phyloP scores from a whole-genome alignment of 306 rosid genomes.

The Acacia melanoxylon region DNA sequence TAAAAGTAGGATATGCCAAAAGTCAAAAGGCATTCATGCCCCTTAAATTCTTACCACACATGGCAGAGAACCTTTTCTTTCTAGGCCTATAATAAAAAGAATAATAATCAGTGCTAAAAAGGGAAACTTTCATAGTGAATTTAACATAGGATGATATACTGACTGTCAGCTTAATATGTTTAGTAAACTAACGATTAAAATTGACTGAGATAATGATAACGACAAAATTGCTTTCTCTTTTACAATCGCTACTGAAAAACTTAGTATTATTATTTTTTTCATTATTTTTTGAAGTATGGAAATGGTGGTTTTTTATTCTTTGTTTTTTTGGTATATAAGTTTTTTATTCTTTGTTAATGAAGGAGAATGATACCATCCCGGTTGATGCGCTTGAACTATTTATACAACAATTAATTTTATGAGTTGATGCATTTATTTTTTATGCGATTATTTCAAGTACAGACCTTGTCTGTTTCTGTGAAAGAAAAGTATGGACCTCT shows the following conservation, averaged over 20 bases:
- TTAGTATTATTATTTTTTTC: no score
- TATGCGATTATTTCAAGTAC: neutral
- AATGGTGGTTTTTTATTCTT: neutral
- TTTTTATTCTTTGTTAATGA: neutral
- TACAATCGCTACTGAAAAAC: no score
- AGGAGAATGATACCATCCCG: neutral
- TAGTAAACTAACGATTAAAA: no score
- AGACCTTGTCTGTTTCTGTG: neutral
- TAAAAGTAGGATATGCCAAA: neutral
- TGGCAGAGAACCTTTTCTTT: neutral
- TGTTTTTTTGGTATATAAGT: no score
- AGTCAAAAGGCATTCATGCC: neutral
- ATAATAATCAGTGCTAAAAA: neutral
- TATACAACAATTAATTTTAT: neutral
- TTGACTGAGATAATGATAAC: no score
- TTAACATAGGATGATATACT: no score
- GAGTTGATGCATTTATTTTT: neutral
- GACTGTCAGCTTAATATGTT: no score
- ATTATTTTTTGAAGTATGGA: neutral
- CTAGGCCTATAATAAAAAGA: neutral
- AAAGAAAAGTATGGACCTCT: neutral
- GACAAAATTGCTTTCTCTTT: no score
- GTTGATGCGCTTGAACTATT: neutral
- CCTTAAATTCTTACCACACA: neutral
- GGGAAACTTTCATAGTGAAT: neutral